These are phyloP conservation scores for Torulaspora gathmanii DNA, from an alignment of 805 yeast species.

Conservation along the genomic window DNA sequence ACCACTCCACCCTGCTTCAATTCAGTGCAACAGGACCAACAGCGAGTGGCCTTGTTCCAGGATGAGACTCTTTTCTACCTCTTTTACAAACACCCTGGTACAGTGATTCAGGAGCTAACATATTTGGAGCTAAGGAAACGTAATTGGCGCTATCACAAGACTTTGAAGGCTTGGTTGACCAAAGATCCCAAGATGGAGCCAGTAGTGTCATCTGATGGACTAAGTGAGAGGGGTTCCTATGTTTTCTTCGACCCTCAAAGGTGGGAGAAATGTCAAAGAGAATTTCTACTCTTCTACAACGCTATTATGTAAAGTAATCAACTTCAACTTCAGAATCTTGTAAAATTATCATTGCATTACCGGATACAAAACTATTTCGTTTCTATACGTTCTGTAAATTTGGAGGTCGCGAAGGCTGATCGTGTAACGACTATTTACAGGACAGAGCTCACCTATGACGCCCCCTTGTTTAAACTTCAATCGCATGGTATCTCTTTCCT, in stretches of 20 bases:
- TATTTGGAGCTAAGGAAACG: conserved; percentile 86
- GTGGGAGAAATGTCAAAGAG: conserved; percentile 90
- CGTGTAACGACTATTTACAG: conserved; percentile 4
- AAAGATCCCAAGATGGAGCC: conserved; percentile 91
- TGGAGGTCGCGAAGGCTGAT: not conserved
- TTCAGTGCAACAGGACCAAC: conserved; percentile 35
- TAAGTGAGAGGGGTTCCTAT: conserved; percentile 86
- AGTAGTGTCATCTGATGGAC: conserved; percentile 63
- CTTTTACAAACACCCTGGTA: conserved; percentile 90
- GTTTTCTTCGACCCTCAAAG: conserved; percentile 91
- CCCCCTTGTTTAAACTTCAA: conserved; percentile 28
- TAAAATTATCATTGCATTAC: conserved; percentile 4
- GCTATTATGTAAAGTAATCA: conserved; percentile 48
- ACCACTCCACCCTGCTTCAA: conserved; percentile 33
- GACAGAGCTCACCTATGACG: not conserved
- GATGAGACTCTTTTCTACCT: conserved; percentile 93
- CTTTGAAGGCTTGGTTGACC: conserved; percentile 92
- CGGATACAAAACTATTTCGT: conserved; percentile 4
- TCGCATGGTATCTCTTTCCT: conserved; percentile 95
- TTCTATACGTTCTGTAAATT: conserved; percentile 3
- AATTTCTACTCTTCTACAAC: conserved; percentile 55
- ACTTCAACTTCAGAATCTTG: conserved; percentile 1
- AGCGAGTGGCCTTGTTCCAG: conserved; percentile 58
- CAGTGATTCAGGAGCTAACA: conserved; percentile 87
- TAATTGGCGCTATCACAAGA: conserved; percentile 97